Conservation (phyloP, 2,329 filamentous ascomycete genomes). For the Aspergillus glaucus region DNA sequence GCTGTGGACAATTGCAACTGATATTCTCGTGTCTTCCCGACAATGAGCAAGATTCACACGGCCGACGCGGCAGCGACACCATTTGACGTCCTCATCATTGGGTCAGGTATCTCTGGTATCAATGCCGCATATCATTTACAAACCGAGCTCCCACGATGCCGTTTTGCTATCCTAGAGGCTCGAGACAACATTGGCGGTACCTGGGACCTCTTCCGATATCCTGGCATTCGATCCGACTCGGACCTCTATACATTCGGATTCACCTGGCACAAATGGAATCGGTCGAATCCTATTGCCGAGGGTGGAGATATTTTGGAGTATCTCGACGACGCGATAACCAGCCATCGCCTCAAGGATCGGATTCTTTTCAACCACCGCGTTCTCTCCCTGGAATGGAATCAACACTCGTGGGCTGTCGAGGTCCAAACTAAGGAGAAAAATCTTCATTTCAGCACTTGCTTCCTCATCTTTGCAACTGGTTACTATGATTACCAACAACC, state of each 20-base stretch:
- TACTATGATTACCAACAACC: slow-evolving; percentile 66
- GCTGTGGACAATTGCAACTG: not conserved
- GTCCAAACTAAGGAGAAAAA: slow-evolving; percentile 43
- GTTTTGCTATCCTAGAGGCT: slow-evolving; percentile 44
- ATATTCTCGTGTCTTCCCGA: not conserved
- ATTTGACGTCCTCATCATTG: slow-evolving; percentile 35
- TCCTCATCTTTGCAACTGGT: slow-evolving; percentile 53
- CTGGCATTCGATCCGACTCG: slow-evolving; percentile 56
- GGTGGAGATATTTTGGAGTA: slow-evolving; percentile 48
- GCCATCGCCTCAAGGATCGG: slow-evolving; percentile 46
- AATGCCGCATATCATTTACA: slow-evolving; percentile 45
- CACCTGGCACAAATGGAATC: slow-evolving; percentile 59
- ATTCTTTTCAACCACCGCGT: slow-evolving; percentile 48
- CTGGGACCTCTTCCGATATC: slow-evolving; percentile 50
- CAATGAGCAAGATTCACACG: not conserved
- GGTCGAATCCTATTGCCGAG: slow-evolving; percentile 42
- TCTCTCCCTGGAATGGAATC: slow-evolving; percentile 44
- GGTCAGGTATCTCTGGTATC: slow-evolving; percentile 47
- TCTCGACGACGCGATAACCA: slow-evolving; percentile 42
- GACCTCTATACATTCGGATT: slow-evolving; percentile 57
- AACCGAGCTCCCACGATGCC: slow-evolving; percentile 32
- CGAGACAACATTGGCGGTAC: slow-evolving; percentile 47
- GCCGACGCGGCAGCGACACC: not conserved
- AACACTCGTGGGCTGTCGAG: slow-evolving; percentile 22
- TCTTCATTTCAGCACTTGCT: slow-evolving; percentile 33